These are phyloP conservation scores for Herpetomonas samuelpessoai DNA, from an alignment of 208 protist species.

Conservation along the genomic window DNA sequence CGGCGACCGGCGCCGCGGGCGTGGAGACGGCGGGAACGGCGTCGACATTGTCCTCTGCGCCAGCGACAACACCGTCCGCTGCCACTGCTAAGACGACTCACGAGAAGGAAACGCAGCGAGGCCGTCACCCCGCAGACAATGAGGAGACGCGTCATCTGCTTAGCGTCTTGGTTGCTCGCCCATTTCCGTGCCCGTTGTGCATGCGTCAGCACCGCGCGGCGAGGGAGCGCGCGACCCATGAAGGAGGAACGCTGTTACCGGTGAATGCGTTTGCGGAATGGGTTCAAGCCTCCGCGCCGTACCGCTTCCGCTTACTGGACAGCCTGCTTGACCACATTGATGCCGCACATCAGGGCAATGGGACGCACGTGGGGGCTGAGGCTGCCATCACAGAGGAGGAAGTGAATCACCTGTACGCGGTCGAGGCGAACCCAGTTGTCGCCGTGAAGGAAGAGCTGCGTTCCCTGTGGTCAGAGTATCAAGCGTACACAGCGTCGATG, in stretches of 20 bases:
- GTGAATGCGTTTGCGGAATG: constrained; percentile 15
- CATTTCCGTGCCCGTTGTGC: too few species aligned
- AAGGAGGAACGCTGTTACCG: too few species aligned
- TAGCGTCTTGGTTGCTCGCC: too few species aligned
- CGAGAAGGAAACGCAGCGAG: too few species aligned
- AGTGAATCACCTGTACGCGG: constrained; percentile 29
- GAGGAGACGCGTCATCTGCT: too few species aligned
- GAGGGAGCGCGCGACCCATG: too few species aligned
- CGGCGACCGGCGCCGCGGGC: constrained; percentile 11
- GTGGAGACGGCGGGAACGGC: too few species aligned
- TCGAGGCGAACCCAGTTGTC: constrained; percentile 8
- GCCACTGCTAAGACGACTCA: too few species aligned
- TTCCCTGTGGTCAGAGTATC: constrained; percentile 7
- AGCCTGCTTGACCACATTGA: constrained; percentile 64
- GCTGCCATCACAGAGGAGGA: constrained; percentile 30
- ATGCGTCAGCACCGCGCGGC: too few species aligned
- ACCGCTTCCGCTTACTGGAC: constrained; percentile 56
- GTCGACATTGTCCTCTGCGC: constrained; percentile 26
- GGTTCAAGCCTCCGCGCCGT: constrained; percentile 13
- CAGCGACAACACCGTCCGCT: constrained; percentile 1
- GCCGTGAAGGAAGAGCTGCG: constrained; percentile 7
- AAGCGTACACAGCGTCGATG: too few species aligned
- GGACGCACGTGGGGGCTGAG: neutral
- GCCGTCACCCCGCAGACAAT: too few species aligned
- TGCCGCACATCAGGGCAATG: constrained; percentile 3